Base-by-base conservation (phyloP, 2,329 filamentous ascomycete species). In the Knoxdaviesia proteae region DNA sequence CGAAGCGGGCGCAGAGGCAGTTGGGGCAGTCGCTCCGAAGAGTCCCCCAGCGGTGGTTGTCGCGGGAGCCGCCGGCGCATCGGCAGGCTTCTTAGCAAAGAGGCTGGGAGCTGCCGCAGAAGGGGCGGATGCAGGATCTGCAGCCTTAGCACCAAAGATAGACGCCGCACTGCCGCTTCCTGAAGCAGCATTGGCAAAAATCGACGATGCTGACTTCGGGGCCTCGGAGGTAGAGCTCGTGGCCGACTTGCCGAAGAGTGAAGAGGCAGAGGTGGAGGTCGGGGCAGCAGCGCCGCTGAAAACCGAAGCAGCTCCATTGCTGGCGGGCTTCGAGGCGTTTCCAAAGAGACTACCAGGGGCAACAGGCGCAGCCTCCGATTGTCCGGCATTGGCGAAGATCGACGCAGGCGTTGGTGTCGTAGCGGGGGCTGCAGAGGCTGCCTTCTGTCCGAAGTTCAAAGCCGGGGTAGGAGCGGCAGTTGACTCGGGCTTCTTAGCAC, bases 31-130 rank as follows among this genome's bases (percentile, higher is more conserved):
- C 20, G 20, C 20, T 20, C 20, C 20, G 20, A 20, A 20, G 20
- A 20, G 20, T 3, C 20, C 20, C 2, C 20, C 20, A 20, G 20
- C 20, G 20, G 20, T 20, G 20, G 20, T 20, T 20, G 20, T 20
- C 20, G 20, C 20, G 20, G 20, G 20, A 20, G 20, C 20, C 20
- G 20, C 20, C 20, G 20, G 20, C 20, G 20, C 20, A 20, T 55
- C 53, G 11, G 50, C 43, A 35, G 50, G 36, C 45, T 58, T 54
- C 37, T 45, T 47, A 33, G 46, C 41, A 38, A 46, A 46, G 32
- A 46, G 6, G 40, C 36, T 46, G 32, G 41, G 20, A 6, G 41
- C 43, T 10, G 44, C 39, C n/a, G 41, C 34, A 31, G 44, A 39
- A 10, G 29, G 29, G 29, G 44, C 43, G 7, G 36, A 30, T 30